phyloP scores from a whole-genome alignment of 306 rosid species.

The Rubus idaeus region DNA sequence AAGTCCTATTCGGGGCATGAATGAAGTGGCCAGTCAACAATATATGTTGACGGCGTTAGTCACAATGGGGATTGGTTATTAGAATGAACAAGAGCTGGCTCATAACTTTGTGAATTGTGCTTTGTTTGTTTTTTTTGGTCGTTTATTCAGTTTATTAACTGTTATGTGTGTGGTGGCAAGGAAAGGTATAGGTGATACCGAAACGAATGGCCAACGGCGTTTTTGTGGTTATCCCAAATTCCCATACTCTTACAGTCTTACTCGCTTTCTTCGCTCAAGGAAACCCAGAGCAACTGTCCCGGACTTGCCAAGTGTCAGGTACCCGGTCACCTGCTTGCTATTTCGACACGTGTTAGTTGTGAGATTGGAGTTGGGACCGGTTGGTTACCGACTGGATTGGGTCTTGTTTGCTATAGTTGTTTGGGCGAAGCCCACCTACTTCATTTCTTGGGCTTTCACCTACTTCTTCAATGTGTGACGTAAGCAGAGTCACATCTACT shows the following conservation, averaged over 20 bases:
- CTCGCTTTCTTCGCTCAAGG: conserved; percentile 13
- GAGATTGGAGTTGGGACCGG: neutral
- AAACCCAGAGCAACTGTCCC: neutral
- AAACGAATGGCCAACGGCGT: conserved; percentile 18
- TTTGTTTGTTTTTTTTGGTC: no score
- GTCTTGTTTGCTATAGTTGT: neutral
- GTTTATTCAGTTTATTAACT: no score
- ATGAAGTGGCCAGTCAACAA: no score
- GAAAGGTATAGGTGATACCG: conserved; percentile 4
- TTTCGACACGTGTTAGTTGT: neutral
- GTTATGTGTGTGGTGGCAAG: neutral
- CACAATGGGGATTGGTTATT: no score
- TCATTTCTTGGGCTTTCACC: neutral
- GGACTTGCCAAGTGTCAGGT: neutral
- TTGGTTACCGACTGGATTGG: neutral
- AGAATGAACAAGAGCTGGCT: no score
- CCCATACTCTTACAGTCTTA: no score
- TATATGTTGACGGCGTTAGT: no score
- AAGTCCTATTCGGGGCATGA: no score
- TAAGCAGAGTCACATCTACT: no score
- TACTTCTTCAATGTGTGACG: neutral
- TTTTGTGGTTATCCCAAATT: conserved; percentile 1
- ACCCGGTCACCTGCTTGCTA: neutral
- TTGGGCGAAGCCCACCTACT: neutral
- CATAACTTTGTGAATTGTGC: no score